These are phyloP conservation scores for Ogataea corticis DNA, from an alignment of 805 yeast genomes.

Conservation along the genomic window DNA sequence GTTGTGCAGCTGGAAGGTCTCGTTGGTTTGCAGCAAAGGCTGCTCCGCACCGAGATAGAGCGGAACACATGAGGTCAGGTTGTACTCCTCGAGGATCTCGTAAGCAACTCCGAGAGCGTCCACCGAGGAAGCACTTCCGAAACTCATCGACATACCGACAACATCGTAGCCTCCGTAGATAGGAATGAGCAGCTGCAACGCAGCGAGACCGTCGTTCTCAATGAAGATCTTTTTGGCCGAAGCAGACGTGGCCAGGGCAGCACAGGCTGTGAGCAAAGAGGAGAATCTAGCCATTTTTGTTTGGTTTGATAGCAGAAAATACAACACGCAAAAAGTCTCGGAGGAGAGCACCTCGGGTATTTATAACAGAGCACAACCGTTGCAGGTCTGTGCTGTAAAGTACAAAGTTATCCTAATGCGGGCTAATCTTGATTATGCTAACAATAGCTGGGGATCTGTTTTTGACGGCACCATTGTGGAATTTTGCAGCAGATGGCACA, in stretches of 20 bases:
- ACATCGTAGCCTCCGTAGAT: conserved; percentile 41
- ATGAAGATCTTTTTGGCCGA: conserved; percentile 38
- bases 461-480: too few species aligned
- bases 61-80: conserved; percentile 31
- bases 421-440: too few species aligned
- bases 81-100: conserved; percentile 33
- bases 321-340: too few species aligned
- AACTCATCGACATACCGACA: conserved; percentile 40
- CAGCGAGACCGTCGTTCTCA: conserved; percentile 44
- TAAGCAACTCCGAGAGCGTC: conserved; percentile 40
- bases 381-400: too few species aligned
- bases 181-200: conserved; percentile 40
- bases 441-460: too few species aligned
- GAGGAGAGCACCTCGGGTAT: too few species aligned
- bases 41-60: conserved; percentile 40
- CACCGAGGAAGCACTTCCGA: conserved; percentile 41
- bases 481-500: too few species aligned
- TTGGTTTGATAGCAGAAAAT: too few species aligned
- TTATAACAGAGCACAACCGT: too few species aligned
- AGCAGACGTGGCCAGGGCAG: conserved; percentile 3
- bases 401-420: too few species aligned
- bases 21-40: conserved; percentile 40
- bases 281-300: conserved; percentile 4
- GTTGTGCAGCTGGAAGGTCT: conserved; percentile 42
- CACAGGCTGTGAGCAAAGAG: conserved; percentile 1